These are phyloP conservation scores for Gaertneriomyces sp. DNA, from an alignment of 192 early-diverging fungal species.

Conservation along the genomic window DNA sequence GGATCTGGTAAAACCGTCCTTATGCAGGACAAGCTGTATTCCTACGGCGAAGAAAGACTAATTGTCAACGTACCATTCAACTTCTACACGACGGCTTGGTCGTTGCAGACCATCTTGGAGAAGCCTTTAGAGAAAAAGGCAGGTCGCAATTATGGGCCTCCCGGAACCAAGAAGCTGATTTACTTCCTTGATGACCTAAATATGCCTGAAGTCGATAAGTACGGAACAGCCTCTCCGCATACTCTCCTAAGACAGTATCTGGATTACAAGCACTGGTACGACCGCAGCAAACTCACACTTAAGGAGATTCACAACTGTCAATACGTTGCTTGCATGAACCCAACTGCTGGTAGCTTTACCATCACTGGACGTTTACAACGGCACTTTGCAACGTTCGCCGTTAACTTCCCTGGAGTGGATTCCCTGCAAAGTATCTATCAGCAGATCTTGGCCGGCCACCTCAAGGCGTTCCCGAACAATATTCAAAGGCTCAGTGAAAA, in stretches of 20 bases:
- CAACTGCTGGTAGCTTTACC: slow-evolving; percentile 62
- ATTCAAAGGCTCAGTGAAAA: slow-evolving; percentile 56
- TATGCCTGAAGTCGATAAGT: slow-evolving; percentile 70
- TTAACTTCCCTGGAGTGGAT: slow-evolving; percentile 60
- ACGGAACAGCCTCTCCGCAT: slow-evolving; percentile 60
- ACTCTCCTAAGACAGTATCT: slow-evolving; percentile 60
- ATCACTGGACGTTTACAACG: slow-evolving; percentile 54
- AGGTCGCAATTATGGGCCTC: slow-evolving; percentile 62
- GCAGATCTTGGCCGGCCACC: slow-evolving; percentile 53
- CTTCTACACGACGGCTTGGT: slow-evolving; percentile 63
- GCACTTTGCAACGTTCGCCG: slow-evolving; percentile 61
- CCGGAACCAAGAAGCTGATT: slow-evolving; percentile 60
- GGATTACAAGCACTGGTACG: slow-evolving; percentile 66
- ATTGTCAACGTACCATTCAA: slow-evolving; percentile 68
- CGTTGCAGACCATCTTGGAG: slow-evolving; percentile 57
- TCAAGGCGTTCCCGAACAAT: slow-evolving; percentile 53
- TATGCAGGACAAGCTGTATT: slow-evolving; percentile 62
- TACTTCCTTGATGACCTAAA: slow-evolving; percentile 68
- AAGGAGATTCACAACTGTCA: slow-evolving; percentile 71
- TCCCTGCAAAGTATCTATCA: slow-evolving; percentile 58
- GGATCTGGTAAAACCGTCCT: slow-evolving; percentile 65
- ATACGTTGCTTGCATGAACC: slow-evolving; percentile 66
- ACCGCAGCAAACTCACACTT: slow-evolving; percentile 58
- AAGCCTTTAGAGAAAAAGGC: slow-evolving; percentile 68
- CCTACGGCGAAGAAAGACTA: slow-evolving; percentile 55